Percentiles rank a stretch among this genome's conserved stretches.
Evolutionary conservation across 108 stramenopile genomes (phyloP).

Genomic region (Asterionellopsis glacialis): DNA sequence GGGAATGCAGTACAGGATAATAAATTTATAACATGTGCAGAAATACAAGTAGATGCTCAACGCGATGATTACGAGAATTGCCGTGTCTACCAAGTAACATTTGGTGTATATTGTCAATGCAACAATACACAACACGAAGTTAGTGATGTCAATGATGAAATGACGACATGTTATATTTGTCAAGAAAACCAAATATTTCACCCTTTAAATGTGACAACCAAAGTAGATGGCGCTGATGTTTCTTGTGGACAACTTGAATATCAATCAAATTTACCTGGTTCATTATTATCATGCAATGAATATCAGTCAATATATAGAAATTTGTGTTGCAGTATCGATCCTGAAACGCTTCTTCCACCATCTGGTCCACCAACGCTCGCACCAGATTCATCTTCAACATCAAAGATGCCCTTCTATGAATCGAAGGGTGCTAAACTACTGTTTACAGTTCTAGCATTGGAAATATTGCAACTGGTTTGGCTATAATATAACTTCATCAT

Average conservation of each 20-base stretch:
- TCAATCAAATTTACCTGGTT: background rate
- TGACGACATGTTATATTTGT: no score
- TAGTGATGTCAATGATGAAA: background rate
- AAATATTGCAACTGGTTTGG: no score
- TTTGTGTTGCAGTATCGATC: no score
- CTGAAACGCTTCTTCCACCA: no score
- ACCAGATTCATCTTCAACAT: no score
- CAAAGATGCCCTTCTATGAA: no score
- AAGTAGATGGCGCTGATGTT: background rate
- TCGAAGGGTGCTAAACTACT: no score
- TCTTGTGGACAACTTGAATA: background rate
- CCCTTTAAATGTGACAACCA: background rate
- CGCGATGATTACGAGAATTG: constrained; percentile 16
- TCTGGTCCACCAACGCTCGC: no score
- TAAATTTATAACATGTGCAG: constrained; percentile 9
- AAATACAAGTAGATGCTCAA: constrained; percentile 26
- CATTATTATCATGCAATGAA: background rate
- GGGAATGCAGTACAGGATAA: constrained; percentile 6
- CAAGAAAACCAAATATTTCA: no score
- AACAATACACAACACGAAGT: constrained; percentile 1
- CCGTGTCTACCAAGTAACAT: constrained; percentile 14
- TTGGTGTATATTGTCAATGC: constrained; percentile 24
- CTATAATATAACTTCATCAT: no score
- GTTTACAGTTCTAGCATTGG: no score
- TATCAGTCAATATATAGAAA: no score